Percentiles rank a stretch among this genome's conserved stretches.
Evolutionary conservation across 139 green algal genomes (phyloP).

Genomic region (Chlorella sorokiniana): DNA sequence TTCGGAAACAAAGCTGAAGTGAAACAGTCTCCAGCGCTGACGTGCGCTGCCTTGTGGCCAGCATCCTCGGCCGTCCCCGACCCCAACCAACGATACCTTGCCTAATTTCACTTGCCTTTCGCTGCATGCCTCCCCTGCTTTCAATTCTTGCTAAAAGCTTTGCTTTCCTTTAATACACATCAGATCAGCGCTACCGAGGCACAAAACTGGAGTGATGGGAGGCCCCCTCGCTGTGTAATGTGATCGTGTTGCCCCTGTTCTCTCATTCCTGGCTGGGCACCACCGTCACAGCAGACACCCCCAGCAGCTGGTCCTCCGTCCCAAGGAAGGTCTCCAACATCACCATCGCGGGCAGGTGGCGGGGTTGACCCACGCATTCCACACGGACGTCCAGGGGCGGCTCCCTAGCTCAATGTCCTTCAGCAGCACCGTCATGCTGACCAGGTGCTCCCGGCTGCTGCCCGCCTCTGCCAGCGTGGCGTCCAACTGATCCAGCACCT

Average conservation of each 20-base stretch:
- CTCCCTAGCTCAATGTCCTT: constrained; percentile 5
- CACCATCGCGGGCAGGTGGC: background rate
- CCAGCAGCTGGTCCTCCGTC: background rate
- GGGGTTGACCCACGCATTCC: constrained; percentile 7
- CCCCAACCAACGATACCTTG: background rate
- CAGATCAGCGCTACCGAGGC: too few relatives aligned
- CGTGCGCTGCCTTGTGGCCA: background rate
- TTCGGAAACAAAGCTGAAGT: constrained; percentile 76
- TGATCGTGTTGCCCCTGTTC: too few relatives aligned
- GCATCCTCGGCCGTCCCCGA: too few relatives aligned
- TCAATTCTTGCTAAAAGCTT: too few relatives aligned
- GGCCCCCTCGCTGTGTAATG: too few relatives aligned
- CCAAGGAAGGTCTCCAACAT: constrained; percentile 2
- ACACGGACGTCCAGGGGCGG: background rate
- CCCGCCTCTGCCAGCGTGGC: background rate
- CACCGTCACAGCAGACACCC: background rate
- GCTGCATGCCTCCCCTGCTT: too few relatives aligned
- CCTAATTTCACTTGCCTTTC: too few relatives aligned
- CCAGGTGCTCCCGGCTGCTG: constrained; percentile 3
- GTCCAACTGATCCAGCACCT: constrained; percentile 21
- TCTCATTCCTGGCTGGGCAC: background rate
- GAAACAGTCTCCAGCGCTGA: constrained; percentile 4
- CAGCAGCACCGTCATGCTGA: constrained; percentile 17
- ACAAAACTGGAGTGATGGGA: too few relatives aligned
- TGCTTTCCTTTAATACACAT: too few relatives aligned